Base-by-base conservation (phyloP, 352 stramenopile genomes). In the Globisporangium uncinulatum region DNA sequence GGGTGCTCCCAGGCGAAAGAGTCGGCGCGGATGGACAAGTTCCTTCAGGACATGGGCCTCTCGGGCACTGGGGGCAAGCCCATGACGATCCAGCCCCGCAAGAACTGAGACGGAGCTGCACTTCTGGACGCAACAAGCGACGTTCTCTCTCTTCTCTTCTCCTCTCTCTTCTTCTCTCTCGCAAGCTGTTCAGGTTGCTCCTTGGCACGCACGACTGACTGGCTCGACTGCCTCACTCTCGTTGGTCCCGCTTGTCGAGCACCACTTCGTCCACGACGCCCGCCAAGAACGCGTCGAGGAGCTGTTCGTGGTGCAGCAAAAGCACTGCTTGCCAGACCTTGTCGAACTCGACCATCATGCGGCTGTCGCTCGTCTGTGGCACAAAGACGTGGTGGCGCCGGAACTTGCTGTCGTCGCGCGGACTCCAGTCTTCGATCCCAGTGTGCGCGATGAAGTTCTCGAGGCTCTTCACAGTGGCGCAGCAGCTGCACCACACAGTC, bases 1-100 rank as follows among this genome's bases (percentile, higher is more conserved):
- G 44, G 13, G 9, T 21, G 8, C 44, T 50, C 44, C 31, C 20
- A 89, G 78, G 80, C 79, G 1, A 86, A 87, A 36, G 80, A 91
- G 52, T 69, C 70, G 4, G 80, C 76, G 15, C 70, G 80, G 6
- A 91, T 91, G 80, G 76, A 91, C 50, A 87, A 89, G 62, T 91
- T 91, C 36, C 57, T 91, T 20, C 58, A 69, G 21, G 78, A 87
- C 24, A 88, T 91, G 78, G 80, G 80, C 4, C 69, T 90, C 17
- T 49, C 69, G 13, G 61, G 63, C 36, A 62, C 53, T 9, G 66
- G 71, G 34, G 34, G 34, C 39, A 58, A 72, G 20, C 70, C 67
- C n/a, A 78, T 86, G 49, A 85, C 73, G 15, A 89, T 89, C 34
- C 71, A 69, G 14, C 76, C 76, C 7, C 76, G 79, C 41, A 47